A percentile compares a stretch with the other conserved stretches of the same genome.
Evolutionary conservation across 73 alveolate species (phyloP).

Genomic region (Tetrahymena elliotti): DNA sequence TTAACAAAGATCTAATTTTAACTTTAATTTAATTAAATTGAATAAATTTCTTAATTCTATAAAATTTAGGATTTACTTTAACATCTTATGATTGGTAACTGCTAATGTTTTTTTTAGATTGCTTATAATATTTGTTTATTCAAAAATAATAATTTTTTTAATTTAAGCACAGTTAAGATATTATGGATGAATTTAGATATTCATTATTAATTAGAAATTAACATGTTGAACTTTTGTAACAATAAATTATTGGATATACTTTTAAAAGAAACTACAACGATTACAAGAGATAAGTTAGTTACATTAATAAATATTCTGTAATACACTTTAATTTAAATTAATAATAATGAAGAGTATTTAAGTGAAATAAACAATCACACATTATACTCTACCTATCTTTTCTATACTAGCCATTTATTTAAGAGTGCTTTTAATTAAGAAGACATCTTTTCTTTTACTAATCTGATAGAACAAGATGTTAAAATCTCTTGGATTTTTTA

Average conservation of each 20-base stretch:
- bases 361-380: background rate
- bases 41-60: too few relatives aligned
- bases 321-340: background rate
- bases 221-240: background rate
- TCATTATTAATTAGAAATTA: too few relatives aligned
- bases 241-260: background rate
- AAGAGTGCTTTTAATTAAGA: background rate
- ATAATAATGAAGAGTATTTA: background rate
- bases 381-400: background rate
- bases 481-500: background rate
- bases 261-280: background rate
- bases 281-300: background rate
- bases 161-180: too few relatives aligned
- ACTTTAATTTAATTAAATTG: too few relatives aligned
- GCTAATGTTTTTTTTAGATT: too few relatives aligned
- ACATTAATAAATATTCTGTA: background rate
- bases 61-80: too few relatives aligned
- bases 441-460: background rate
- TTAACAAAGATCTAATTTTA: too few relatives aligned
- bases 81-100: too few relatives aligned
- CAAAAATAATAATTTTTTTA: too few relatives aligned
- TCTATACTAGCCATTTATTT: background rate
- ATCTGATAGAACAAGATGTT: background rate
- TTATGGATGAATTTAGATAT: too few relatives aligned
- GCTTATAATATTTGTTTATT: too few relatives aligned